Evolutionary conservation across 495 filamentous ascomycete species (phyloP).

Genomic region (Bryoglossum gracile): DNA sequence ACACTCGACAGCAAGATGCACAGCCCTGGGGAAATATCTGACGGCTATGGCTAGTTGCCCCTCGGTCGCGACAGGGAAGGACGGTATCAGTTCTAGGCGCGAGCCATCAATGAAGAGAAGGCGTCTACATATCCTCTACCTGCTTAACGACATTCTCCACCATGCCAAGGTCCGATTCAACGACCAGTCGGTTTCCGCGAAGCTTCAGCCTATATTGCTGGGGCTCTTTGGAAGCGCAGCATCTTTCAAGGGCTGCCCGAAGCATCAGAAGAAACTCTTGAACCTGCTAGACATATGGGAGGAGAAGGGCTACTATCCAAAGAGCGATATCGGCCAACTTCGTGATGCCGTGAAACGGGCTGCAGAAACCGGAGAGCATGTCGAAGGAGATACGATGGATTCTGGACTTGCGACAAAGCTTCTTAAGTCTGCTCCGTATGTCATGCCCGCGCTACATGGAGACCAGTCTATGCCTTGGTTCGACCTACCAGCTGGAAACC

Average conservation of each 20-base stretch:
- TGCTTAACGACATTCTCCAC: conserved; percentile 77
- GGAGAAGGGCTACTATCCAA: conserved; percentile 58
- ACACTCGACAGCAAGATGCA: conserved; percentile 57
- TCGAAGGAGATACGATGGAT: conserved; percentile 9
- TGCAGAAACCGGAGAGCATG: conserved; percentile 26
- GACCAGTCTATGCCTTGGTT: conserved; percentile 70
- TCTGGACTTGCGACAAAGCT: conserved; percentile 26
- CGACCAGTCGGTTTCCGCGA: conserved; percentile 48
- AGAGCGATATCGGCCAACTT: conserved; percentile 51
- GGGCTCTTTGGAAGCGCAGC: conserved; percentile 56
- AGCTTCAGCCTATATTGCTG: conserved; percentile 53
- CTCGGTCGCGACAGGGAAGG: conserved; percentile 18
- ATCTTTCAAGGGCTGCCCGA: conserved; percentile 54
- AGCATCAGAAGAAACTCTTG: conserved; percentile 57
- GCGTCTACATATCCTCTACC: conserved; percentile 71
- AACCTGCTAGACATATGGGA: conserved; percentile 69
- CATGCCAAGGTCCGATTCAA: conserved; percentile 59
- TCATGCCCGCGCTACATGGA: conserved; percentile 72
- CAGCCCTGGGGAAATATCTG: conserved; percentile 70
- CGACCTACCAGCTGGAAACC: conserved; percentile 77
- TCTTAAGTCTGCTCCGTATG: conserved; percentile 51
- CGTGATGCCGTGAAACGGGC: conserved; percentile 47
- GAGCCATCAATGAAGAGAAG: conserved; percentile 57
- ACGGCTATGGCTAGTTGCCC: conserved; percentile 59
- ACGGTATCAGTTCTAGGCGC: too few relatives aligned